Base-by-base conservation (phyloP, 768 basidiomycete species). In the Dentipellis sp. region DNA sequence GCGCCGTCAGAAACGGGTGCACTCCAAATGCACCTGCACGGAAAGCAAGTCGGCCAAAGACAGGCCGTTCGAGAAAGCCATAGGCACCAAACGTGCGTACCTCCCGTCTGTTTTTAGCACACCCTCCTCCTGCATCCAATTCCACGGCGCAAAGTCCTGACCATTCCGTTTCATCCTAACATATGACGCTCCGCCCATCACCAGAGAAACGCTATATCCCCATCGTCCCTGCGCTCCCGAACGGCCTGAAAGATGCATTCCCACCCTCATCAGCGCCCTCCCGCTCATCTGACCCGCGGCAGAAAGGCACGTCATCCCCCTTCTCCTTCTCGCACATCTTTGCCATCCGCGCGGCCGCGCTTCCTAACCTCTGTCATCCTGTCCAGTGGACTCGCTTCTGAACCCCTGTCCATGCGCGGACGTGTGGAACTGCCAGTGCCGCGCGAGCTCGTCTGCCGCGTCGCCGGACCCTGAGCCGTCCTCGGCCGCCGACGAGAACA, bases 161-260 rank as follows among this genome's bases (percentile, higher is more conserved):
- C 40, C 46, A 10, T 9, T 17, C 4, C 37, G 6, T 48, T 23
- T 17, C 14, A 12, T 19, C 19, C 4, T 48, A 5, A 2, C 7
- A 7, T 48, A 10, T n/a, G n/a, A n/a, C n/a, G 10, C 39, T n/a
- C 10, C n/a, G 10, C 39, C 45, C 11, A 29, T 37, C 12, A 16
- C 17, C 54, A 62, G 61, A 62, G 54, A 62, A 62, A 45, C 61
- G 61, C 29, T 62, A 62, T 48, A 62, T 62, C 21, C 61, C 61
- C 19, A 62, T 62, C 35, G 56, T 60, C 19, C 61, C 61, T 4
- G 54, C 61, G 7, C 49, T 62, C 17, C 61, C 61, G 19, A 62
- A 62, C 19, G 61, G 61, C n/a, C 59, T 62, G 10, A 52, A 60
- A 21, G 61, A 62, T 11, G 61, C 54, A 22, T 45, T 62, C 37